Conservation (phyloP, 768 basidiomycete genomes). For the Calocybe gangraenosa region DNA sequence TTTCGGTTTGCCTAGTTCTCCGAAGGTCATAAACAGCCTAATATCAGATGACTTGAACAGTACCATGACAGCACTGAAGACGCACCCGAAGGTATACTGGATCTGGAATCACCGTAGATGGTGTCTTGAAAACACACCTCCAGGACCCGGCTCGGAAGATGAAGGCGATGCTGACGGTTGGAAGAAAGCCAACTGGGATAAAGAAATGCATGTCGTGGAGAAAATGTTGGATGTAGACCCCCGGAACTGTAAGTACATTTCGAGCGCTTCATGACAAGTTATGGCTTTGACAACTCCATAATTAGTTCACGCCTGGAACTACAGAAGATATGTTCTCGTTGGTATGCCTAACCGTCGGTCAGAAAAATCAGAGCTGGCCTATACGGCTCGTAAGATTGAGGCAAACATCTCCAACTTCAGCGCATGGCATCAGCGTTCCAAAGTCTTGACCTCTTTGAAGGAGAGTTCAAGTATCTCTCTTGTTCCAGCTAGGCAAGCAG, state of each 20-base stretch:
- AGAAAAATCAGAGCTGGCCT: slow-evolving; percentile 68
- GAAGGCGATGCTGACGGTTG: slow-evolving; percentile 55
- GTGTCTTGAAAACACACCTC: slow-evolving; percentile 87
- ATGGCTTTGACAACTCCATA: too few relatives aligned
- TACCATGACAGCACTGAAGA: slow-evolving; percentile 77
- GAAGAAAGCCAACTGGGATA: slow-evolving; percentile 79
- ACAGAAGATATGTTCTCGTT: slow-evolving; percentile 80
- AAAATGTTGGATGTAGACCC: slow-evolving; percentile 90
- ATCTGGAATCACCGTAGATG: slow-evolving; percentile 98
- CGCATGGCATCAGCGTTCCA: slow-evolving; percentile 97
- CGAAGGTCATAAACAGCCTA: slow-evolving; percentile 55
- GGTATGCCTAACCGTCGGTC: slow-evolving; percentile 60
- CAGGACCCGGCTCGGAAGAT: slow-evolving; percentile 50
- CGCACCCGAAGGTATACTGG: slow-evolving; percentile 95
- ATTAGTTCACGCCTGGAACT: slow-evolving; percentile 94
- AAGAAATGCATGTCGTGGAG: slow-evolving; percentile 84
- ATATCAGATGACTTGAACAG: slow-evolving; percentile 73
- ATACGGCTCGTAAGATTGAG: slow-evolving; percentile 88
- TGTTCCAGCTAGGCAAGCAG: slow-evolving; percentile 61
- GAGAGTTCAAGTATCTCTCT: slow-evolving; percentile 45
- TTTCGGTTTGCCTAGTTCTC: slow-evolving; percentile 39
- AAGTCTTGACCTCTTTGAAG: slow-evolving; percentile 69
- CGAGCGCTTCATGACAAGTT: neutral
- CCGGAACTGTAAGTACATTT: slow-evolving; percentile 73
- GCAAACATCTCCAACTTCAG: slow-evolving; percentile 96